Percentiles rank a stretch among this genome's conserved stretches.
These are phyloP conservation scores for Coemansia sp. DNA, from an alignment of 192 early-diverging fungal genomes.

Conservation along the genomic window DNA sequence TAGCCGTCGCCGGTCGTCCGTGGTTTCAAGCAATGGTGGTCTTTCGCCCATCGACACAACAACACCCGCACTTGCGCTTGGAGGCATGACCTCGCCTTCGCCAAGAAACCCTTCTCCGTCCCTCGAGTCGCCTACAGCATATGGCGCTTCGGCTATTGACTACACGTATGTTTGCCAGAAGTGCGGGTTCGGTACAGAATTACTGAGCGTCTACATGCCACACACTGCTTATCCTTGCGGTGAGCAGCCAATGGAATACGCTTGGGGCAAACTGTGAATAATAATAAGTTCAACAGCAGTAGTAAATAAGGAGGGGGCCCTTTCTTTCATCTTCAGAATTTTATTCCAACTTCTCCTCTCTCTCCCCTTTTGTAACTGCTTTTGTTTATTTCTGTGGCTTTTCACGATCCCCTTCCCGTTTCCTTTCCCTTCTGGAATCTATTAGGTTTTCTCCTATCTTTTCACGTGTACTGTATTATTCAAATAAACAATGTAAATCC, in stretches of 20 bases:
- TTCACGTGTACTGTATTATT: background rate
- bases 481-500: background rate
- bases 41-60: constrained; percentile 6
- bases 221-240: constrained; percentile 44
- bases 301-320: background rate
- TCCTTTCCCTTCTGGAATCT: no score
- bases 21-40: constrained; percentile 5
- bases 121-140: constrained; percentile 20
- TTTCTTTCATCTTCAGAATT: constrained; percentile 3
- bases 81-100: background rate
- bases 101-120: constrained; percentile 8
- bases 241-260: constrained; percentile 21
- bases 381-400: no score
- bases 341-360: no score
- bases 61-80: background rate
- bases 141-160: constrained; percentile 9
- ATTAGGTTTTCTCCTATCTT: background rate
- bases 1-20: constrained; percentile 44
- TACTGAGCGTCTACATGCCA: constrained; percentile 49
- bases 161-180: constrained; percentile 45
- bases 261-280: constrained; percentile 40
- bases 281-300: no score
- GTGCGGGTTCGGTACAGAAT: constrained; percentile 49
- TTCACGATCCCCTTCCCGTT: no score
- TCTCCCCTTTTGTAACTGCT: constrained; percentile 7